These are phyloP conservation scores for Soucietia sequanensis DNA, from an alignment of 805 yeast genomes.

Conservation along the genomic window DNA sequence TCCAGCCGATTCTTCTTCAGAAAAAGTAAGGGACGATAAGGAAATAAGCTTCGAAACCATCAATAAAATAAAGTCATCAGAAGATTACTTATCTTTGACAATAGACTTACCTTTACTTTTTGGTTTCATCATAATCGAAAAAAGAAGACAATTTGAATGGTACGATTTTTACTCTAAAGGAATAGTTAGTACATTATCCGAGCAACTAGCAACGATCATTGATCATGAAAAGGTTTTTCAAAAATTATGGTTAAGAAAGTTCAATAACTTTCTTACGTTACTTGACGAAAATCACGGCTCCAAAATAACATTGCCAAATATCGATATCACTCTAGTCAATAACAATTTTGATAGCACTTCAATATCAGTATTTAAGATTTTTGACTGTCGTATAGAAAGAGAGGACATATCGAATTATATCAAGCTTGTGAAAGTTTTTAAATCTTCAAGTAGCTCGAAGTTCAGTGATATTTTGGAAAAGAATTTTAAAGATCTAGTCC, in stretches of 20 bases:
- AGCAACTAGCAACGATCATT: conserved; percentile 54
- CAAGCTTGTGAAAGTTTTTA: conserved; percentile 20
- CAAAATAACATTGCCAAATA: conserved; percentile 19
- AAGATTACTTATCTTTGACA: conserved; percentile 43
- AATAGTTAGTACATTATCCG: conserved; percentile 46
- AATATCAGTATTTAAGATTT: conserved; percentile 28
- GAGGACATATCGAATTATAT: conserved; percentile 31
- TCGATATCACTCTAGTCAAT: conserved; percentile 36
- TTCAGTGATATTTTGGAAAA: conserved; percentile 40
- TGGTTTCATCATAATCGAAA: conserved; percentile 67
- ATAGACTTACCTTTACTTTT: conserved; percentile 70
- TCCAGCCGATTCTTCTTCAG: no score
- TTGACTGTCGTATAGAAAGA: conserved; percentile 37
- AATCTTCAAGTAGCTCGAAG: conserved; percentile 16
- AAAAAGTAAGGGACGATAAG: conserved; percentile 2
- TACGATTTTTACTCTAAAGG: conserved; percentile 40
- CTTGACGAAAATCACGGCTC: conserved; percentile 11
- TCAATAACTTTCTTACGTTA: conserved; percentile 42
- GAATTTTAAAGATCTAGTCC: conserved; percentile 45
- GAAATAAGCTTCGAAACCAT: conserved; percentile 18
- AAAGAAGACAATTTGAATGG: conserved; percentile 60
- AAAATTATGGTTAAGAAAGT: conserved; percentile 62
- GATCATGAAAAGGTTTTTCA: conserved; percentile 58
- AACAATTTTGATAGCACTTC: conserved; percentile 13
- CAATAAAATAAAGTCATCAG: conserved; percentile 26